Evolutionary conservation across 345 rosid genomes (phyloP).

Genomic region (Salix koriyanagi): DNA sequence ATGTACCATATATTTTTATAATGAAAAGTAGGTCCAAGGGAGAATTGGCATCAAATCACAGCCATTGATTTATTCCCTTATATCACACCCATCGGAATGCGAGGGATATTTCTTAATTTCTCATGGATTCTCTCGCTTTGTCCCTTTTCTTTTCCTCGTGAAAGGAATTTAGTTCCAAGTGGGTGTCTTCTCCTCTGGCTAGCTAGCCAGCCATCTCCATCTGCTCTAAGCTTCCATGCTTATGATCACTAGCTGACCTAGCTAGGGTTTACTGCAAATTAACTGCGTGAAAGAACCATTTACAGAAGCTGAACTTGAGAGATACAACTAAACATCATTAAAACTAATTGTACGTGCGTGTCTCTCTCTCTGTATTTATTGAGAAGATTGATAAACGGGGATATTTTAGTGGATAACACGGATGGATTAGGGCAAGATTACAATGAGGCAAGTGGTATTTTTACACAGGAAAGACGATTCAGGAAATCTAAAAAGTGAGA

Average conservation of each 20-base stretch:
- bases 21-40: background rate
- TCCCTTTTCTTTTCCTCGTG: background rate
- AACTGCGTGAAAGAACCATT: background rate
- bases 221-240: background rate
- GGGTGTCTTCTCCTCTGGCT: background rate
- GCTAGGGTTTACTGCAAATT: background rate
- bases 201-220: too few relatives aligned
- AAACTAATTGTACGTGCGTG: background rate
- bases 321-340: background rate
- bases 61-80: background rate
- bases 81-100: background rate
- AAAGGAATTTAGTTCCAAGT: background rate
- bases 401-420: background rate
- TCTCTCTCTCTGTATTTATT: too few relatives aligned
- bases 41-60: background rate
- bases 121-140: background rate
- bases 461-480: background rate
- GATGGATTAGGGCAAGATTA: background rate
- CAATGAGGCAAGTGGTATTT: background rate
- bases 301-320: too few relatives aligned
- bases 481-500: slow-evolving; percentile 12
- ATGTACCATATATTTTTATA: background rate
- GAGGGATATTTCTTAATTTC: background rate
- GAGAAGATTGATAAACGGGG: background rate
- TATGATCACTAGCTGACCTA: background rate